phyloP scores from a whole-genome alignment of 352 stramenopile species.

The Globisporangium yorkense region DNA sequence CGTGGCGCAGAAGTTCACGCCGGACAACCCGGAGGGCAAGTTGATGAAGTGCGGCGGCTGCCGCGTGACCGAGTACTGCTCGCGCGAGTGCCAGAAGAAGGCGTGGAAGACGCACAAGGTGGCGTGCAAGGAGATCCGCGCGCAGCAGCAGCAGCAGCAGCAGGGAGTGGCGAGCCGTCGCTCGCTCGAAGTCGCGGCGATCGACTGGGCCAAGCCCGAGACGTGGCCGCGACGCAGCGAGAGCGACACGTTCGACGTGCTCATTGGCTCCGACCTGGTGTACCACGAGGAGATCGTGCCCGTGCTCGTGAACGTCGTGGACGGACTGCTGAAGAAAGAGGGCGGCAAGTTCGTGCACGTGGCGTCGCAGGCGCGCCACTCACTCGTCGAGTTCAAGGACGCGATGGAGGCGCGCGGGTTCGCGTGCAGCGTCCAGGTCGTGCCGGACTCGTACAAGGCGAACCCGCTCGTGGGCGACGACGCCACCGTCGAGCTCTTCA shows the following conservation, averaged over 20 bases:
- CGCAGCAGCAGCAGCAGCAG: slow-evolving; percentile 15
- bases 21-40: slow-evolving; percentile 83
- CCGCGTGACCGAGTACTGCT: slow-evolving; percentile 75
- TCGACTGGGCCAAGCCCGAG: slow-evolving; percentile 77
- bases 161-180: not conserved
- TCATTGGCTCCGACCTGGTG: slow-evolving; percentile 82
- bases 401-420: slow-evolving; percentile 72
- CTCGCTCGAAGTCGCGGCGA: slow-evolving; percentile 54
- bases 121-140: slow-evolving; percentile 68
- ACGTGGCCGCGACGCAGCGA: slow-evolving; percentile 47
- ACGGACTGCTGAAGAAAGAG: slow-evolving; percentile 42
- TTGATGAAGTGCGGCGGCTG: slow-evolving; percentile 82
- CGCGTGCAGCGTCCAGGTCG: slow-evolving; percentile 46
- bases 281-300: slow-evolving; percentile 83
- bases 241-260: slow-evolving; percentile 47
- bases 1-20: slow-evolving; percentile 62
- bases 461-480: slow-evolving; percentile 76
- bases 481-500: slow-evolving; percentile 61
- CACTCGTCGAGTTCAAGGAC: slow-evolving; percentile 77
- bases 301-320: slow-evolving; percentile 72
- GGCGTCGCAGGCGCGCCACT: slow-evolving; percentile 73
- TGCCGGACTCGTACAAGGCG: slow-evolving; percentile 78
- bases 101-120: slow-evolving; percentile 84
- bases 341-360: slow-evolving; percentile 72
- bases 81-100: slow-evolving; percentile 80